Base-by-base conservation (phyloP, 2,329 filamentous ascomycete species). In the Pseudocercospora eumusae region DNA sequence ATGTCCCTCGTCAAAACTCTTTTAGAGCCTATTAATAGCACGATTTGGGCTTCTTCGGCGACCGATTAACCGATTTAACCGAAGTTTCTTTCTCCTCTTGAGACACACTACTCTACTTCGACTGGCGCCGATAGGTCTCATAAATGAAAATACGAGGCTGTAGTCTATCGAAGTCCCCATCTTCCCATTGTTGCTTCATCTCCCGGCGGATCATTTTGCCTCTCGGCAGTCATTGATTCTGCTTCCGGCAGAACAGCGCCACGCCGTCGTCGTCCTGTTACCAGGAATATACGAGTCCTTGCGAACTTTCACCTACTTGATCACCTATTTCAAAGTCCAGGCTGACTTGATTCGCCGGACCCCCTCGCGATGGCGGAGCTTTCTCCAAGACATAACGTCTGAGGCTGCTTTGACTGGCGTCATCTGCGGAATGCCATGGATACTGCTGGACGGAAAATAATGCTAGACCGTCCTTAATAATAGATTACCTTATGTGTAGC, bases 361-460 rank as follows among this genome's bases (percentile, higher is more conserved):
- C 45, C 13, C 10, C 23, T n/a, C 45, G 45, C 27, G 23, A 20
- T 45, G n/a, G 21, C 45, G 21, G 45, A 50, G 9, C 20, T 13
- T 11, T 8, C 45, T 50, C 23, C 23, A 50, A 50, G 18, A 50
- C 20, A 50, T 23, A 6, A 4, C 13, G 42, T 45, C 8, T 50
- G 20, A 50, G 45, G 27, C 50, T 54, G 27, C 36, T 15, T n/a
- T 3, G 23, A 54, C 27, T 54, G 50, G 50, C 50, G 28, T 54
- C 52, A 54, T 54, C n/a, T 54, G 28, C 40, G 52, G 18, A 54
- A 31, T 23, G 28, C 9, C 52, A 54, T 40, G 50, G 50, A 21
- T 54, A 27, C 10, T 50, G 45, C 45, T 50, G 23, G 23, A 31
- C 21, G 25, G 47, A 52, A 13, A 31, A 27, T 27, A 3, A 31